Evolutionary conservation across 331 rosid genomes (phyloP), one percentile per base, ranked within the genome.

Genomic region (Erythrophleum ivorense): DNA sequence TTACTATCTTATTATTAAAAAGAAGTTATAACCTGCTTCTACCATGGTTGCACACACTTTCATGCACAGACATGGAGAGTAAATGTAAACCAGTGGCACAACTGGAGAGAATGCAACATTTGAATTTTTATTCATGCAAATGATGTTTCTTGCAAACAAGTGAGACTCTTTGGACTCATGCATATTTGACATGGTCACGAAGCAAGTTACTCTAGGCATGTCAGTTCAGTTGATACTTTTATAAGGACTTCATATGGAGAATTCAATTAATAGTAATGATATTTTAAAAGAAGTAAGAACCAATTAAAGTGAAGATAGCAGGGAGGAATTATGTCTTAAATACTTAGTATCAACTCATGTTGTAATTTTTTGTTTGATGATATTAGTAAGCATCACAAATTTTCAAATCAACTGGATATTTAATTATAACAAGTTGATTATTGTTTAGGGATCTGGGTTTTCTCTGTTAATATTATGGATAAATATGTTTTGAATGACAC

Each of bases 341-440:
- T 78, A 53, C 50, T 24, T 66, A 59, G 74, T 34, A 76, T 77
- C 50, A 65, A 50, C 46, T 72, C 31, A 15, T 43, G 43, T 74
- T 33, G 33, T 74, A 43, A 55, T 71, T 85, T 57, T 14, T 76
- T 40, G 53, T 46, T 81, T 55, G 57, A 50, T 40, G 68, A 21
- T 73, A 3, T 49, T 49, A 40, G 45, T 49, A 40, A 43, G 41
- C n/a, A 49, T 53, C 9, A 65, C 77, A 65, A 68, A 13, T 13
- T 21, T 16, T 29, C 67, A 46, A 38, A 59, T 67, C 36, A 69
- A 70, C 49, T 53, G n/a, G 81, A 80, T 81, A 71, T 52, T 12
- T 12, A 76, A 84, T 49, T 75, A 31, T 73, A 79, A 19, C 18
- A 64, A 33, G 15, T 62, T 60, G 55, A 78, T 66, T 67, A 43